Conservation (phyloP, 1,284 basidiomycete species). For the Ganoderma meredithae region DNA sequence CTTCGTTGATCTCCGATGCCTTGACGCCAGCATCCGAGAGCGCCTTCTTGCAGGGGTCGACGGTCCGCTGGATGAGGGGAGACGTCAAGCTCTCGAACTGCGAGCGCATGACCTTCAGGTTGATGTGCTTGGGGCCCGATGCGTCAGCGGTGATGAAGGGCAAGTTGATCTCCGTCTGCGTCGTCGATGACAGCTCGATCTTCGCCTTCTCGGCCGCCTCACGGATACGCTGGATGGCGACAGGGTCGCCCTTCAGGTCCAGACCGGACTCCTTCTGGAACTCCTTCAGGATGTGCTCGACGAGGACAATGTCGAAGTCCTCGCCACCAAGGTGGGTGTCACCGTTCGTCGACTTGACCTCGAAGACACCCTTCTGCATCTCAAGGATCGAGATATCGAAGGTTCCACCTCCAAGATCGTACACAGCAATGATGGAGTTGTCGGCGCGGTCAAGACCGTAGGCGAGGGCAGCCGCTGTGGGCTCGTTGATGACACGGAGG, state of each 20-base stretch:
- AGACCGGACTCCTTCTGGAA: constrained; percentile 95
- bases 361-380: constrained; percentile 99
- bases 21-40: constrained; percentile 92
- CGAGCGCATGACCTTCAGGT: constrained; percentile 86
- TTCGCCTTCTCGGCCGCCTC: constrained; percentile 99
- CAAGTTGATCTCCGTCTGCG: constrained; percentile 95
- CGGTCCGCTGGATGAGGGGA: constrained; percentile 86
- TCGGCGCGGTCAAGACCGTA: constrained; percentile 92
- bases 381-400: constrained; percentile 99
- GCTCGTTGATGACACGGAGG: constrained; percentile 98
- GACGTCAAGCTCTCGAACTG: constrained; percentile 91
- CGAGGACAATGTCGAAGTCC: constrained; percentile 94
- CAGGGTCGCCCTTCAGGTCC: constrained; percentile 86
- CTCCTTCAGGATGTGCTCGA: constrained; percentile 88
- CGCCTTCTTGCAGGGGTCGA: constrained; percentile 99
- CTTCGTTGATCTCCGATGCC: constrained; percentile 92
- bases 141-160: constrained; percentile 98
- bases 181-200: constrained; percentile 94
- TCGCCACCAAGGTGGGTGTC: constrained; percentile 99
- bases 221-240: constrained; percentile 99
- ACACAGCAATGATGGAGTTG: constrained; percentile 92
- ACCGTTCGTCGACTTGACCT: constrained; percentile 99
- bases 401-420: constrained; percentile 88
- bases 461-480: constrained; percentile 96
- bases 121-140: constrained; percentile 96